A percentile compares a stretch with the other conserved stretches of the same genome.
These are phyloP conservation scores for Globisporangium nodosum DNA, from an alignment of 352 stramenopile species.

Conservation along the genomic window DNA sequence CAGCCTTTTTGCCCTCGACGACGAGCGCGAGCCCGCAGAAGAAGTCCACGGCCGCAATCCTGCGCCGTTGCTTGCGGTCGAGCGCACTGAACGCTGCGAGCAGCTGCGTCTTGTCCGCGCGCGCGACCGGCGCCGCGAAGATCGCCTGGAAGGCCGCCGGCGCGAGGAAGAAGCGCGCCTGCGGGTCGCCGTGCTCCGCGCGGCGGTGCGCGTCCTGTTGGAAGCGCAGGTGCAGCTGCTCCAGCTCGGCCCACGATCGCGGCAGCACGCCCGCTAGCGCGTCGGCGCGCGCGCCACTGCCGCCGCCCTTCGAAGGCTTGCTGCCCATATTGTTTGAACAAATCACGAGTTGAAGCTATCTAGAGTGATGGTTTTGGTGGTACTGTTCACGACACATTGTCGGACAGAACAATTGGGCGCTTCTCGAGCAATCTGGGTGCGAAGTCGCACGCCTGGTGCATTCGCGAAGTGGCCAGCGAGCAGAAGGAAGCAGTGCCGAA, in stretches of 20 bases:
- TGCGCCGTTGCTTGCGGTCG: constrained; percentile 21
- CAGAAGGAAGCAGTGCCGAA: neutral
- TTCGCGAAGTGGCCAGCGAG: neutral
- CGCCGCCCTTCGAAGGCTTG: constrained; percentile 40
- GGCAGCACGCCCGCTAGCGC: constrained; percentile 35
- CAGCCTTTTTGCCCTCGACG: constrained; percentile 53
- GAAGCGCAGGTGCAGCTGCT: constrained; percentile 53
- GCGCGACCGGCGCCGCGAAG: constrained; percentile 14
- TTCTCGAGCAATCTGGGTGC: constrained; percentile 3
- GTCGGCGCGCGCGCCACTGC: constrained; percentile 22
- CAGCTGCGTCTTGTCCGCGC: constrained; percentile 34
- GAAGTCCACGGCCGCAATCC: constrained; percentile 44
- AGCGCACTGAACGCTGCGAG: constrained; percentile 38
- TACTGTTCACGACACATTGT: neutral
- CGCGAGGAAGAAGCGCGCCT: constrained; percentile 49
- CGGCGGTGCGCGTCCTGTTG: constrained; percentile 48
- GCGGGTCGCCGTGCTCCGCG: constrained; percentile 12
- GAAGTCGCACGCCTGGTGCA: neutral
- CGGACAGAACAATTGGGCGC: constrained; percentile 5
- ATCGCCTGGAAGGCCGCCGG: constrained; percentile 45
- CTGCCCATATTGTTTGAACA: constrained; percentile 31
- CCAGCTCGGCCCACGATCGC: constrained; percentile 42
- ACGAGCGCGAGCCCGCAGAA: constrained; percentile 54
- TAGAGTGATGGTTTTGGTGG: neutral
- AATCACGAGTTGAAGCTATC: constrained; percentile 16